Base-by-base conservation (phyloP, 495 filamentous ascomycete genomes). In the Aspergillus kassunensis region DNA sequence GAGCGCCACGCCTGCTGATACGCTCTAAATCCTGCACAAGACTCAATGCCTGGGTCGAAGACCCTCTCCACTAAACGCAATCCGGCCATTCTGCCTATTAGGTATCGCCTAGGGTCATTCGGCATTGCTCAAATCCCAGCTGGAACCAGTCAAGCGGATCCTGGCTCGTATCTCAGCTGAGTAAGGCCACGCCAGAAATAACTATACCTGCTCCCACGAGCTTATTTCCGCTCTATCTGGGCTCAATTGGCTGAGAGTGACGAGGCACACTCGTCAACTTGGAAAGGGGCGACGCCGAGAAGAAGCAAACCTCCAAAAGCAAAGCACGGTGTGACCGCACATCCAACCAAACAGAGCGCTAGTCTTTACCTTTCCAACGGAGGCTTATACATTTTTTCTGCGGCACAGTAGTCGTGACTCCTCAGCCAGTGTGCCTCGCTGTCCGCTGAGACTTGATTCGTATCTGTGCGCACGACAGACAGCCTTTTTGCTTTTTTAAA, bases 21-120 rank as follows among this genome's bases (percentile, higher is more conserved):
- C 64, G 43, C 37, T 40, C 50, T 54, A 63, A 66, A 55, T 65
- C 67, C 64, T 71, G 68, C 63, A 58, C 58, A 42, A 48, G 52
- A 41, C 54, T 55, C 48, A 40, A 42, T 45, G 43, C 36, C 51
- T 50, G 51, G 61, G 55, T 60, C 60, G 49, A 44, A 20, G 36
- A 41, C 45, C 40, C 33, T 49, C 50, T 44, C 29, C 56, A 52
- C 55, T 60, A 58, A 56, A 64, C 57, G 57, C 35, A 46, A 58
- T 60, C 61, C 53, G 60, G 44, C n/a, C n/a, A n/a, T n/a, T 53
- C 47, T 19, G 47, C 42, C 43, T 39, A 18, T 31, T 20, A n/a
- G 40, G 33, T 50, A 52, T 55, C 49, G n/a, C 41, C 40, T n/a
- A 43, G 39, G 49, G 34, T 45, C 25, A 56, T 42, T 33, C 30